These are phyloP conservation scores for Trametes coccinea DNA, from an alignment of 768 basidiomycete genomes.

Conservation along the genomic window DNA sequence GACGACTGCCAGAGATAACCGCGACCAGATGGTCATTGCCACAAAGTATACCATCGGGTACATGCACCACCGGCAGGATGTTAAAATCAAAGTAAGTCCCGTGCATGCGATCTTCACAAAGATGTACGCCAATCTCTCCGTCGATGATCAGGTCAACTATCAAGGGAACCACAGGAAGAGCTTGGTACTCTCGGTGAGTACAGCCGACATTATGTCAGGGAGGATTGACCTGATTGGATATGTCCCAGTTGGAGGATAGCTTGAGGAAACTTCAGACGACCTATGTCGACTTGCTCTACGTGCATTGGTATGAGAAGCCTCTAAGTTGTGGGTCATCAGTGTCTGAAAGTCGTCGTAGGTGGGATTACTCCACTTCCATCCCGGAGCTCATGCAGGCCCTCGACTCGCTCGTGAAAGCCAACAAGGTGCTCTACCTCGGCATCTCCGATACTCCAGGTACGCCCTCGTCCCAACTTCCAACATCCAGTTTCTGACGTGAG, in stretches of 20 bases:
- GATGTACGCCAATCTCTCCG: too few relatives aligned
- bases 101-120: too few relatives aligned
- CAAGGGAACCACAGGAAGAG: conserved; percentile 18
- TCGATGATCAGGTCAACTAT: conserved; percentile 14
- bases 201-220: conserved; percentile 36
- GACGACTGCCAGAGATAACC: conserved; percentile 36
- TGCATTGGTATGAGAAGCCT: conserved; percentile 35
- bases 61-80: background rate
- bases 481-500: too few relatives aligned
- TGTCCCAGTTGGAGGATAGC: conserved; percentile 32
- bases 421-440: conserved; percentile 43
- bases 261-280: conserved; percentile 43
- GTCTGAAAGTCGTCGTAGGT: conserved; percentile 42
- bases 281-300: conserved; percentile 48
- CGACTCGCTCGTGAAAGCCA: conserved; percentile 39
- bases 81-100: conserved; percentile 3
- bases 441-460: conserved; percentile 27
- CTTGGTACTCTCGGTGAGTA: conserved; percentile 1
- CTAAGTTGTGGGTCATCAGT: too few relatives aligned
- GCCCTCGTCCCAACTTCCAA: too few relatives aligned
- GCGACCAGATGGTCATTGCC: conserved; percentile 40
- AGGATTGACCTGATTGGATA: conserved; percentile 40
- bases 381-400: conserved; percentile 45
- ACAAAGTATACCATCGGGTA: conserved; percentile 27
- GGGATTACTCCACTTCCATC: conserved; percentile 46